phyloP scores from a whole-genome alignment of 495 filamentous ascomycete genomes.

The Podospora sp. region DNA sequence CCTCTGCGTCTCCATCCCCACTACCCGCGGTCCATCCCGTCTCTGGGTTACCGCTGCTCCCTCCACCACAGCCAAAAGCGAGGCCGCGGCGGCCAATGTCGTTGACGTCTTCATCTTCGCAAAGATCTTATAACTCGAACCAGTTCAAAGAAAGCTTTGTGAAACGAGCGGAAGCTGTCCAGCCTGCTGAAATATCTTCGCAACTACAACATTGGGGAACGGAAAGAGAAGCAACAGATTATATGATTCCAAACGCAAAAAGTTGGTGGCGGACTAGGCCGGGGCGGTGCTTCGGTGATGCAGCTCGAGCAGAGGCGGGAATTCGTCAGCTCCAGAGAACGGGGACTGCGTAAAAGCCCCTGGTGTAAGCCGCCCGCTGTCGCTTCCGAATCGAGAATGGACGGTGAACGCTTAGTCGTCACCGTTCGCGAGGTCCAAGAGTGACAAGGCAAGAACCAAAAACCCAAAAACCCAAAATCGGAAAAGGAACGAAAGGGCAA shows the following conservation, averaged over 20 bases:
- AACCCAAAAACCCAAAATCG: background rate
- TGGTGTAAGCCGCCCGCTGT: constrained; percentile 3
- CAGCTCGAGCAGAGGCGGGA: background rate
- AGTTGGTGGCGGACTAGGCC: constrained; percentile 6
- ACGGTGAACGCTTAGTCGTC: background rate
- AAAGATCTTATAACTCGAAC: background rate
- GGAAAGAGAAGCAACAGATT: background rate
- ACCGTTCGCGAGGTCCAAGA: background rate
- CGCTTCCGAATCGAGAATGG: constrained; percentile 3
- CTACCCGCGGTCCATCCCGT: constrained; percentile 41
- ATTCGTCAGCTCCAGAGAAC: constrained; percentile 11
- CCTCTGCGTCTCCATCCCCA: constrained; percentile 53
- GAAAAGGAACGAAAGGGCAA: background rate
- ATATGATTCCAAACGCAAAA: background rate
- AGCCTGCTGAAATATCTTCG: background rate
- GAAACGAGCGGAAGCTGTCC: constrained; percentile 7
- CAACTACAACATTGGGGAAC: constrained; percentile 10
- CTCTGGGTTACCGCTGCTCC: constrained; percentile 25
- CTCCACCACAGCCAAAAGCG: constrained; percentile 22
- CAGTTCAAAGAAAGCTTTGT: too few relatives aligned
- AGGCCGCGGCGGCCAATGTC: constrained; percentile 29
- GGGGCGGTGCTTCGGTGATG: constrained; percentile 12
- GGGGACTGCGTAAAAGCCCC: background rate
- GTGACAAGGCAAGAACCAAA: background rate
- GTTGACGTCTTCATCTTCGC: constrained; percentile 9